These are phyloP conservation scores for Platanthera guangdongensis DNA, from an alignment of 106 monocot species.

Conservation along the genomic window DNA sequence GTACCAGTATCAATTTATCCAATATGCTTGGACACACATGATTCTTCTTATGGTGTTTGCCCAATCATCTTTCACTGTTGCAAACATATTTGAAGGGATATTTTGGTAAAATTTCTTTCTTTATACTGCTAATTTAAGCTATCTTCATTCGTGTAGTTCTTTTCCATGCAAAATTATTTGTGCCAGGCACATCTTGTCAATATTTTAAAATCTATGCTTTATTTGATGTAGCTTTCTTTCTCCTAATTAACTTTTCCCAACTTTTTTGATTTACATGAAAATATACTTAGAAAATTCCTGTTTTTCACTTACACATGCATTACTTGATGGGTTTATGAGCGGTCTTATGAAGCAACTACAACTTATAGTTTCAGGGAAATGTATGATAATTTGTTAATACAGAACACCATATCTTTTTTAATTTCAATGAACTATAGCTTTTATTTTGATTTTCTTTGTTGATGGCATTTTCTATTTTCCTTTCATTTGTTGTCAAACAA, in stretches of 20 bases:
- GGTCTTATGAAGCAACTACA: neutral
- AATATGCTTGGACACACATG: slow-evolving; percentile 84
- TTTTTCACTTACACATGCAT: neutral
- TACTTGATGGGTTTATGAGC: neutral
- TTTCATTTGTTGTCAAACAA: neutral
- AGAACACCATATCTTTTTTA: neutral
- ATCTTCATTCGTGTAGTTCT: neutral
- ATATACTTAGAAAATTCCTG: neutral
- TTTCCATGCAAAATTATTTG: slow-evolving; percentile 6
- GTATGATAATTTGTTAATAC: neutral
- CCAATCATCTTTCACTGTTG: slow-evolving; percentile 78
- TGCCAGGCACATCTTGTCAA: neutral
- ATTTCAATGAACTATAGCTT: too few species aligned
- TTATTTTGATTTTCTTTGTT: too few species aligned
- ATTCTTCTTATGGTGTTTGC: slow-evolving; percentile 71
- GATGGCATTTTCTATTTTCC: neutral
- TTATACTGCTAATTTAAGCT: slow-evolving; percentile 3
- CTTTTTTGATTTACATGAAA: neutral
- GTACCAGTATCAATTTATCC: slow-evolving; percentile 75
- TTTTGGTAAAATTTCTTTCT: slow-evolving; percentile 57
- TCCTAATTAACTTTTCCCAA: neutral
- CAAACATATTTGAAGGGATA: slow-evolving; percentile 97
- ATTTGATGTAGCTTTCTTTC: neutral
- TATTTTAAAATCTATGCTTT: neutral
- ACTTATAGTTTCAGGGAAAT: neutral